Evolutionary conservation across 2,329 filamentous ascomycete species (phyloP), one percentile per base, ranked within the genome.

Genomic region (Talaromyces amestolkiae): DNA sequence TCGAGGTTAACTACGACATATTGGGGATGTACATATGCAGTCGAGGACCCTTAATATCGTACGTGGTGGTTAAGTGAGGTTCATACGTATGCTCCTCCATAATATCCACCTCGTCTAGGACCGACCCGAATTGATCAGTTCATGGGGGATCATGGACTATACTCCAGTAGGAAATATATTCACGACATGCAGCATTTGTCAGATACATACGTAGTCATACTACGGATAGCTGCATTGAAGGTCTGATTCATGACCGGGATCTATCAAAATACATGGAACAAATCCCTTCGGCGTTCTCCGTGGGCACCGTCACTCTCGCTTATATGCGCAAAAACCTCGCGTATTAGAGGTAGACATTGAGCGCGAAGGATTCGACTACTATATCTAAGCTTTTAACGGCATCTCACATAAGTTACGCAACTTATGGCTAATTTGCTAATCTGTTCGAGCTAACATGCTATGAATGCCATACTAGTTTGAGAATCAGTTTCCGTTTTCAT

Each of bases 321-420:
- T 33, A 31, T 27, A 15, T 17, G 11, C 24, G 27, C 49, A 53
- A 33, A 11, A 33, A n/a, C 3, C 3, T 7, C 27, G 17, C 27
- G 24, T 53, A 19, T 10, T 22, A 31, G 13, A 17, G 17, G 15
- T 27, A 33, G 24, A 13, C 27, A n/a, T 33, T 45, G 45, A 45
- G 58, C 39, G 58, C 37, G 39, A 59, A 45, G 58, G 58, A 59
- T 59, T 59, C 35, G 17, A 24, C 17, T 59, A 6, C 51, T 54
- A 19, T 4, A 17, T 41, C 49, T 31, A 53, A 17, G 2, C 31
- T 31, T n/a, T 24, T 49, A 27, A 27, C 45, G 22, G 11, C 7
- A 10, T 15, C 15, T 51, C 24, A 3, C 8, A 51, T 51, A 31
- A 27, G 27, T 27, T 51, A 31, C 13, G 49, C 8, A 49, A 5